Evolutionary conservation across 345 rosid genomes (phyloP), one percentile per base, ranked within the genome.

Genomic region (Syzygium jambos): DNA sequence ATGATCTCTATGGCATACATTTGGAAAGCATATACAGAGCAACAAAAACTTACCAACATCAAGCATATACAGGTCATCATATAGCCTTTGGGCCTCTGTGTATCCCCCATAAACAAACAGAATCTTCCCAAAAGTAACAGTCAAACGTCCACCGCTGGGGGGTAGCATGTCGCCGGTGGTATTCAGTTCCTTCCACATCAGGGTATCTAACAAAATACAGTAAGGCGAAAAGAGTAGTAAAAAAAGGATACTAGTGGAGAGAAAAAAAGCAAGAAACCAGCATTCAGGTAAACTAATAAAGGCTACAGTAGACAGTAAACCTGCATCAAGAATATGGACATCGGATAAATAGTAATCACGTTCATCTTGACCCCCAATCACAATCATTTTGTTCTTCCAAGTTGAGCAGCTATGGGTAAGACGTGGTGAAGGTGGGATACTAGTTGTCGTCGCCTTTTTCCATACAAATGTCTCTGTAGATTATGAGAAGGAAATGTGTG

Each of bases 361-460:
- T n/a, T 93, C 96, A 93, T 98, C 98, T 95, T 98, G 99, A 68
- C 99, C 99, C 59, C 99, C 99, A 87, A 96, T 91, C 55, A 98
- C 94, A 53, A 98, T 92, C 57, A 98, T 88, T 86, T 94, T 94
- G 91, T 94, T 95, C 92, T 94, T 95, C 98, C 99, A 96, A 87
- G 98, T 93, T 84, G 99, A 95, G 93, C 99, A 98, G 87, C 95
- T 90, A 89, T 98, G 99, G 91, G 99, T 95, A 92, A 96, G 98
- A 29, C 99, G 95, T 6, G 95, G 94, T 88, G 99, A 94, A 84
- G 99, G 99, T 86, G 96, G 96, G 85, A 84, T 90, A 84, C 99
- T 99, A 38, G 95, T 90, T 87, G 97, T 94, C 87, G 87, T 86
- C 89, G 95, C 97, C 61, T 88, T 89, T 87, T 95, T 94, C 99